These are phyloP conservation scores for Vanilla planifolia DNA, from an alignment of 106 monocot species.

Conservation along the genomic window DNA sequence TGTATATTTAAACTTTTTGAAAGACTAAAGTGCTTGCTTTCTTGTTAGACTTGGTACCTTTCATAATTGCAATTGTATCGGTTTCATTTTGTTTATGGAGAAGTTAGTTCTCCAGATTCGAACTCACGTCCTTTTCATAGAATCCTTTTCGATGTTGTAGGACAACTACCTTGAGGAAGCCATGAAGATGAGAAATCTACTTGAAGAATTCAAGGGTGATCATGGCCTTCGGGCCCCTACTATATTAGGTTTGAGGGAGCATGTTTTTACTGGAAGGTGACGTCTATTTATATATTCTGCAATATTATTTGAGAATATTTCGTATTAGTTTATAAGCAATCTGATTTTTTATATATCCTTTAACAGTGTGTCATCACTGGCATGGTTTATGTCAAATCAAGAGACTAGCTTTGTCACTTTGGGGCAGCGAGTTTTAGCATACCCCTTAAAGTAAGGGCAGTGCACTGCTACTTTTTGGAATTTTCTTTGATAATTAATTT, in stretches of 20 bases:
- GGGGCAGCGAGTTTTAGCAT: slow-evolving; percentile 89
- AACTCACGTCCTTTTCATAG: no score
- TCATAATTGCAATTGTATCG: no score
- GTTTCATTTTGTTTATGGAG: no score
- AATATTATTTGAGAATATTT: not conserved
- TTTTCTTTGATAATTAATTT: not conserved
- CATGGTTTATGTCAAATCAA: slow-evolving; percentile 97
- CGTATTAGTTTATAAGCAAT: no score
- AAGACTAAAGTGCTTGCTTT: no score
- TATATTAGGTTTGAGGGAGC: slow-evolving; percentile 93
- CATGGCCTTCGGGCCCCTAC: slow-evolving; percentile 72
- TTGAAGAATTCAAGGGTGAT: slow-evolving; percentile 74
- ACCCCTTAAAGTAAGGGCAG: slow-evolving; percentile 78
- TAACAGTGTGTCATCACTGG: slow-evolving; percentile 84
- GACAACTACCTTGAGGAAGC: slow-evolving; percentile 99
- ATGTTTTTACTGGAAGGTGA: slow-evolving; percentile 98
- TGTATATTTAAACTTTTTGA: no score
- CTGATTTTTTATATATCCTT: slow-evolving; percentile 1
- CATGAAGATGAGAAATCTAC: slow-evolving; percentile 94
- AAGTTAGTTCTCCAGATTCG: no score
- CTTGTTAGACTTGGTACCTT: no score
- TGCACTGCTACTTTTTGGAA: not conserved
- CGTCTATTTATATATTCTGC: not conserved
- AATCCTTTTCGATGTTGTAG: slow-evolving; percentile 14
- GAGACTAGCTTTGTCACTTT: slow-evolving; percentile 99